phyloP scores from a whole-genome alignment of 441 rosid species.

The Isatis lusitanica region DNA sequence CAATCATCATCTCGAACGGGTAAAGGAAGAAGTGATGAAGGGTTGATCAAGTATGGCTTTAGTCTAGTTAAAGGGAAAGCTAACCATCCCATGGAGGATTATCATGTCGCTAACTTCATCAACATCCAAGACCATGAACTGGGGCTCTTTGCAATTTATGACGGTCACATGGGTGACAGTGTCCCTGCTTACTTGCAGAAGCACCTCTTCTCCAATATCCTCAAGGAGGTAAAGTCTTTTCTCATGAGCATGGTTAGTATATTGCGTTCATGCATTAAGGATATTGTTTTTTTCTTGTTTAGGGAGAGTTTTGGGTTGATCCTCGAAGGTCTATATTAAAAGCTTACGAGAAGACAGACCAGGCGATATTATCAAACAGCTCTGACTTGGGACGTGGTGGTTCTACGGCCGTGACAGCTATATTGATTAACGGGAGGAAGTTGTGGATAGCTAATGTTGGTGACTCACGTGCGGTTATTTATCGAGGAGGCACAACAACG shows the following conservation, averaged over 20 bases:
- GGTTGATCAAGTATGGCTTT: slow-evolving; percentile 71
- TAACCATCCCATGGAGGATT: slow-evolving; percentile 93
- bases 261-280: not conserved
- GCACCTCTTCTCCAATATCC: slow-evolving; percentile 71
- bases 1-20: slow-evolving; percentile 72
- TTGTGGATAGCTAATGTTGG: slow-evolving; percentile 71
- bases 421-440: slow-evolving; percentile 53
- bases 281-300: not conserved
- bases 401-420: slow-evolving; percentile 73
- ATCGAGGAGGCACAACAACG: slow-evolving; percentile 45
- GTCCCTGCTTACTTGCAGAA: slow-evolving; percentile 85
- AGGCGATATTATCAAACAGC: slow-evolving; percentile 55
- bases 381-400: slow-evolving; percentile 70
- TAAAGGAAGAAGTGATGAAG: slow-evolving; percentile 70
- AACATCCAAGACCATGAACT: slow-evolving; percentile 57
- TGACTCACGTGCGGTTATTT: slow-evolving; percentile 68
- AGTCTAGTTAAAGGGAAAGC: slow-evolving; percentile 87
- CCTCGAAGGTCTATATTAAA: slow-evolving; percentile 49
- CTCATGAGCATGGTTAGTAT: not conserved
- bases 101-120: slow-evolving; percentile 78
- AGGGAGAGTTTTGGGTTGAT: slow-evolving; percentile 70
- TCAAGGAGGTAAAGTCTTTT: slow-evolving; percentile 58
- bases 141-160: slow-evolving; percentile 88
- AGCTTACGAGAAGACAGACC: slow-evolving; percentile 65
- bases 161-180: slow-evolving; percentile 82